A percentile compares a stretch with the other conserved stretches of the same genome.
Evolutionary conservation across 768 basidiomycete species (phyloP).

Genomic region (Suillus bovinus): DNA sequence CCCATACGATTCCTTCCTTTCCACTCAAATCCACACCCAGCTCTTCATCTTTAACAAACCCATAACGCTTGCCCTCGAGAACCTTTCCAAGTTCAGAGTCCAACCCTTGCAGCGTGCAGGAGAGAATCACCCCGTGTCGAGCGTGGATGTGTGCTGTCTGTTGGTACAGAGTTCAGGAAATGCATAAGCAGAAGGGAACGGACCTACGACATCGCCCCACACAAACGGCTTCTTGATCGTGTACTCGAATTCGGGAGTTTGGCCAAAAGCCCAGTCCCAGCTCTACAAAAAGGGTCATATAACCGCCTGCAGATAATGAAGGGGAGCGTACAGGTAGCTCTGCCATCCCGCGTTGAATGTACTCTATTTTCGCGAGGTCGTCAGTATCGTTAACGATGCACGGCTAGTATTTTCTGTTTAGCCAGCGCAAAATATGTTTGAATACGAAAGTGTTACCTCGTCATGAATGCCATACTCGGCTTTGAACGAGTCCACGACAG

Average conservation of each 20-base stretch:
- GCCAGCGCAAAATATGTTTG: background rate
- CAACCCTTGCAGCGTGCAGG: slow-evolving; percentile 32
- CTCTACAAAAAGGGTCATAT: slow-evolving; percentile 45
- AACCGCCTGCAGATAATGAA: background rate
- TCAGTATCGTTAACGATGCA: slow-evolving; percentile 46
- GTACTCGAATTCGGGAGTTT: slow-evolving; percentile 92
- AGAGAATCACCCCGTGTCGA: slow-evolving; percentile 65
- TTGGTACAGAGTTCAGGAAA: background rate
- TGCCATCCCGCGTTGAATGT: slow-evolving; percentile 66
- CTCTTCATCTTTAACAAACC: slow-evolving; percentile 32
- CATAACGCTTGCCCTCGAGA: slow-evolving; percentile 41
- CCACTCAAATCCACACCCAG: slow-evolving; percentile 5
- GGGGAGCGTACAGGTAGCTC: slow-evolving; percentile 66
- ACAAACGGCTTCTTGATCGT: slow-evolving; percentile 42
- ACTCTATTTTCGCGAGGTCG: slow-evolving; percentile 46
- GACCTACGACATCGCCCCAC: slow-evolving; percentile 52
- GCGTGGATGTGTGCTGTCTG: slow-evolving; percentile 51
- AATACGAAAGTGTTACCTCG: slow-evolving; percentile 25
- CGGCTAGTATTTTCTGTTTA: slow-evolving; percentile 32
- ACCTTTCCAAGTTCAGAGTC: slow-evolving; percentile 19
- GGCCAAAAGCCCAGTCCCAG: slow-evolving; percentile 93
- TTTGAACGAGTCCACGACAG: slow-evolving; percentile 69
- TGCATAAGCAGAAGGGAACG: slow-evolving; percentile 14
- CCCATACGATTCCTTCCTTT: slow-evolving; percentile 26
- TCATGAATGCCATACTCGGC: slow-evolving; percentile 49